phyloP scores from a whole-genome alignment of 441 rosid species.

The Erodium moschatum region DNA sequence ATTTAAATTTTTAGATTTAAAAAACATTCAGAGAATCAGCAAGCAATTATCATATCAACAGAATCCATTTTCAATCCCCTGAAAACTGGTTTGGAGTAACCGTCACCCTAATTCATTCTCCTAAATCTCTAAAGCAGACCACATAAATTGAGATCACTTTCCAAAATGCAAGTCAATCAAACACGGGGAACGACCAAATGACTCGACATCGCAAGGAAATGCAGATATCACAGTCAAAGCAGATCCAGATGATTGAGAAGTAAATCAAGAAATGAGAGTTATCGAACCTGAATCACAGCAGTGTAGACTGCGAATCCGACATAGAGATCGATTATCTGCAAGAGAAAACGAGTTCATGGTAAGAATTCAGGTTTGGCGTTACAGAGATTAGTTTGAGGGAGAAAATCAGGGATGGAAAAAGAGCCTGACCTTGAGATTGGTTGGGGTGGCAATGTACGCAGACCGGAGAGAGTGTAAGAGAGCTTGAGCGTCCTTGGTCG shows the following conservation, averaged over 20 bases:
- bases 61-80: neutral
- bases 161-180: neutral
- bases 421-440: slow-evolving; percentile 53
- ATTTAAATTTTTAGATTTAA: neutral
- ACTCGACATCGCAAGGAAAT: neutral
- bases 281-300: slow-evolving; percentile 66
- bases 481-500: slow-evolving; percentile 61
- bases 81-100: neutral
- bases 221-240: neutral
- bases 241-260: neutral
- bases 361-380: neutral
- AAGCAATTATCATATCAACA: neutral
- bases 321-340: slow-evolving; percentile 78
- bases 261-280: neutral
- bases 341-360: neutral
- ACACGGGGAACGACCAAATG: neutral
- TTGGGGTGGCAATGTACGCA: slow-evolving; percentile 77
- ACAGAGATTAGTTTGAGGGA: neutral
- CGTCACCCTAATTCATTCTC: neutral
- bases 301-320: slow-evolving; percentile 68
- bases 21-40: neutral
- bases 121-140: neutral
- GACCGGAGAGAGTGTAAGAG: slow-evolving; percentile 73
- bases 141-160: neutral
- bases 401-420: neutral